Conservation (phyloP, 352 stramenopile species). For the Phytophthora syringae region DNA sequence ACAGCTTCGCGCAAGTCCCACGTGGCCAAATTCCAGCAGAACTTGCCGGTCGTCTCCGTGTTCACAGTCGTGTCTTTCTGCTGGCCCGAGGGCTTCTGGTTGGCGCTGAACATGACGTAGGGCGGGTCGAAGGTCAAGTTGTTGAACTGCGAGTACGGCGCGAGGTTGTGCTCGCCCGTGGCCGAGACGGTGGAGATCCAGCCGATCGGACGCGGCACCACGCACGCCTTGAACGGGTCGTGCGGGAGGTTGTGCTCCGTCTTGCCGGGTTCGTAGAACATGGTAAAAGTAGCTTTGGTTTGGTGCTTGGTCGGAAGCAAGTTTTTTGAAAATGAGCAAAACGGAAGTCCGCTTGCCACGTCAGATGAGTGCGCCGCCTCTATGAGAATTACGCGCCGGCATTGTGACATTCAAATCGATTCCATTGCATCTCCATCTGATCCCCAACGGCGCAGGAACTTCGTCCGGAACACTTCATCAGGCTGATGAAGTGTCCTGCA, state of each 20-base stretch:
- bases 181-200: conserved; percentile 40
- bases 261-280: conserved; percentile 42
- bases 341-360: conserved; percentile 3
- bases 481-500: conserved; percentile 1
- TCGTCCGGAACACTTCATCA: no score
- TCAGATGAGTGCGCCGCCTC: conserved; percentile 30
- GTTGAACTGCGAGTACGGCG: conserved; percentile 43
- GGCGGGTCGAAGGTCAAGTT: conserved; percentile 40
- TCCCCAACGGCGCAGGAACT: conserved; percentile 4
- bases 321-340: conserved; percentile 20
- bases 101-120: conserved; percentile 44
- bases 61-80: conserved; percentile 42
- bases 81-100: conserved; percentile 37
- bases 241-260: conserved; percentile 41
- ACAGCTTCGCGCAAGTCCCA: conserved; percentile 36
- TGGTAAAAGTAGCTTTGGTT: not conserved
- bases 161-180: conserved; percentile 29
- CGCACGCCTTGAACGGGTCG: conserved; percentile 41
- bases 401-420: conserved; percentile 42
- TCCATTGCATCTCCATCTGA: conserved; percentile 29
- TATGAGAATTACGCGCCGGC: conserved; percentile 28
- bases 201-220: conserved; percentile 33
- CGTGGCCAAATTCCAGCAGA: conserved; percentile 38
- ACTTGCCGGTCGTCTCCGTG: conserved; percentile 35
- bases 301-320: conserved; percentile 10